phyloP scores from a whole-genome alignment of 805 yeast genomes.

The Cyberlindnera japonica region DNA sequence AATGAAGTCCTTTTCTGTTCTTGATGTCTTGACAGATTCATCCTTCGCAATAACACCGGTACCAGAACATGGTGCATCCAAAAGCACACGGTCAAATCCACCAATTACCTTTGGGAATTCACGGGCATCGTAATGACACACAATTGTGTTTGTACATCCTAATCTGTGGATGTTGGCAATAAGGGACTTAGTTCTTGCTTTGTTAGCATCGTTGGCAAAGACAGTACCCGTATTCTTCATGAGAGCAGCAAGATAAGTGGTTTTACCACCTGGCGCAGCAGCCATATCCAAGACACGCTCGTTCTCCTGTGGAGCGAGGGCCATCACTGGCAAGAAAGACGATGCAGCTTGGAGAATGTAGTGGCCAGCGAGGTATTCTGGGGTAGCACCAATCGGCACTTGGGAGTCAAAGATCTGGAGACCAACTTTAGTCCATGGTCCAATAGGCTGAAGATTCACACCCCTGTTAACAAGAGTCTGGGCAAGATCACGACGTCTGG shows the following conservation, averaged over 20 bases:
- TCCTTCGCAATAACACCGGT: constrained; percentile 99
- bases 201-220: constrained; percentile 96
- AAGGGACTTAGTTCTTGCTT: constrained; percentile 91
- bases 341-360: constrained; percentile 98
- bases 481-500: constrained; percentile 94
- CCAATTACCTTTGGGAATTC: constrained; percentile 98
- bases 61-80: constrained; percentile 99
- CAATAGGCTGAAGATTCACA: constrained; percentile 95
- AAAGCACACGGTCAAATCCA: constrained; percentile 90
- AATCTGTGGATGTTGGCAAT: constrained; percentile 97
- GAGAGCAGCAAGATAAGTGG: constrained; percentile 89
- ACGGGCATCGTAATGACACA: constrained; percentile 96
- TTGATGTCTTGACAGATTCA: constrained; percentile 85
- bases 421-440: constrained; percentile 98
- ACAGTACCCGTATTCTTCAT: constrained; percentile 98
- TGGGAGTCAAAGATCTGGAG: constrained; percentile 96
- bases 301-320: constrained; percentile 93
- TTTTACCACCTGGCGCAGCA: constrained; percentile 99
- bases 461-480: constrained; percentile 95
- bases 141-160: constrained; percentile 95
- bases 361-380: constrained; percentile 97
- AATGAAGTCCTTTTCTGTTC: constrained; percentile 95
- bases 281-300: constrained; percentile 98
- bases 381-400: constrained; percentile 99
- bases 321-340: constrained; percentile 96